Evolutionary conservation across 1,284 basidiomycete genomes (phyloP).

Genomic region (Anthracocystis walkeri): DNA sequence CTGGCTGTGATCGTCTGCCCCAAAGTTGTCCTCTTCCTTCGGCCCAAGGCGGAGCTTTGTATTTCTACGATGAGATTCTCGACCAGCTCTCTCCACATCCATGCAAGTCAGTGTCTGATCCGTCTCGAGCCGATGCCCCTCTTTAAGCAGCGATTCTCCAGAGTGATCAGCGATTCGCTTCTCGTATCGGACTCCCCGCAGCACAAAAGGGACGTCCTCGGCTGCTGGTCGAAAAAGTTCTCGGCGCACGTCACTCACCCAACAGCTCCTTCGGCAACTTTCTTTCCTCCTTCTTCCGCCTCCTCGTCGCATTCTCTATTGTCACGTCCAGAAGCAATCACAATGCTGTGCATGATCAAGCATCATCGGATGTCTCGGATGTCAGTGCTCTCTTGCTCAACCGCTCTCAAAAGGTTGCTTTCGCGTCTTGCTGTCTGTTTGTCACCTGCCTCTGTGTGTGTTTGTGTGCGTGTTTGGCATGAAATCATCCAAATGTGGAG

Average conservation of each 20-base stretch:
- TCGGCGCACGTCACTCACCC: conserved; percentile 14
- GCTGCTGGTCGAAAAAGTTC: background rate
- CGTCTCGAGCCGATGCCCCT: conserved; percentile 6
- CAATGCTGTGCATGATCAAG: no score
- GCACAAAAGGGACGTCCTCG: background rate
- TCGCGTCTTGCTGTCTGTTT: no score
- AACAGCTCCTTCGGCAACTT: background rate
- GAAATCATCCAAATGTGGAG: conserved; percentile 21
- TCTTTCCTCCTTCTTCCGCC: background rate
- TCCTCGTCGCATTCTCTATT: no score
- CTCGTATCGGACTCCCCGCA: background rate
- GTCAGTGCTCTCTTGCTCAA: no score
- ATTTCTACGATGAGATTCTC: no score
- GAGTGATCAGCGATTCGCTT: background rate
- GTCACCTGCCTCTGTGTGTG: no score
- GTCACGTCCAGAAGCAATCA: no score
- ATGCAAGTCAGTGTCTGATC: background rate
- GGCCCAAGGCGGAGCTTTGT: conserved; percentile 20
- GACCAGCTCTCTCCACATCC: background rate
- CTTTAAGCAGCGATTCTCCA: background rate
- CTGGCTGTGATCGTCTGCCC: background rate
- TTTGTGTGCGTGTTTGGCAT: background rate
- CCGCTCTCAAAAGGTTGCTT: no score
- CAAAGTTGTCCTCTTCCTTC: background rate
- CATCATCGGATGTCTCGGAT: no score